Base-by-base conservation (phyloP, 345 rosid genomes). In the Streptanthus diversifolius region DNA sequence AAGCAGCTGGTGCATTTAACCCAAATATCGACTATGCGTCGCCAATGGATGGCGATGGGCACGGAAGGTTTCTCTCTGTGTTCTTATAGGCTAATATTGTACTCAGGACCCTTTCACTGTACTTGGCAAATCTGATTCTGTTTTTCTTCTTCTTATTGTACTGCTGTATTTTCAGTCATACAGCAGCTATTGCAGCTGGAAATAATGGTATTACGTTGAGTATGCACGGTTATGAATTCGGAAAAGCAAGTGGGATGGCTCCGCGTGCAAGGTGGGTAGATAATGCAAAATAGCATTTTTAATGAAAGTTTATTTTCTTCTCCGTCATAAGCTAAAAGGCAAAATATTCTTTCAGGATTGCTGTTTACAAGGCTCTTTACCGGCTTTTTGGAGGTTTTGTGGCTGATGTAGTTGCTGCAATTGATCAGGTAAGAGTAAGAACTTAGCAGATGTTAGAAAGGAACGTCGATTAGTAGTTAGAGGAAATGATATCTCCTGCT, bases 221-320 rank as follows among this genome's bases (percentile, higher is more conserved):
- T 82, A 72, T 92, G 82, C 83, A 84, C 60, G 99, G 99, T 69
- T 84, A 95, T 83, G 99, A 95, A 66, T 95, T 95, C 72, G 99
- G 99, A 47, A 95, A 78, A 85, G 99, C 99, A 40, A 95, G 99
- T 75, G 99, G 99, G 43, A 95, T 95, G 99, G 99, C 99, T 81
- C 99, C 99, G 21, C 96, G 99, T 79, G 97, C 99, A 71, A 90
- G 99, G 99, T 92, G 77, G 64, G 72, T 33, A 62, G 52, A 58
- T 71, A 58, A 3, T 48, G 37, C 22, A 44, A 19, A 45, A 17
- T 11, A 66, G 62, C 67, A 60, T 41, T 65, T 37, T 12, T 29
- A 17, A 24, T 41, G 45, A 35, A 43, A 40, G 41, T 11, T 57
- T 72, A 54, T 27, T 37, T 70, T 47, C 13, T 70, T 70, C 22